Conservation (phyloP, 2,329 filamentous ascomycete genomes). For the Paraconiothyrium sp. region DNA sequence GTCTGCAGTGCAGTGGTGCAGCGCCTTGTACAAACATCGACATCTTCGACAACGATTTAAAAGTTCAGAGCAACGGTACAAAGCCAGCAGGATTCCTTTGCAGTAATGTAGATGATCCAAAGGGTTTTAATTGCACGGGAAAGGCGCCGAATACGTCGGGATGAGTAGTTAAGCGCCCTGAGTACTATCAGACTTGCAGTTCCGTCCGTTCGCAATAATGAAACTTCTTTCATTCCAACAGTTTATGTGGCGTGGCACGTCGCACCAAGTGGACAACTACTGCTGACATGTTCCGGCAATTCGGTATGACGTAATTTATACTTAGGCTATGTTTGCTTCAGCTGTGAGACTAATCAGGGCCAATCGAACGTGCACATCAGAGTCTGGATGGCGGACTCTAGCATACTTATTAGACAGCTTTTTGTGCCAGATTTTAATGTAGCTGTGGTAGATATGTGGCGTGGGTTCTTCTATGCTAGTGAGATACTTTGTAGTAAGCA, state of each 20-base stretch:
- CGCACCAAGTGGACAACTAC: not conserved
- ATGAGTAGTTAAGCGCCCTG: not conserved
- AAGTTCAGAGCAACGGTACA: constrained; percentile 15
- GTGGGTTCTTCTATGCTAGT: no score
- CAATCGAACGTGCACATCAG: no score
- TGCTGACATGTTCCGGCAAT: not conserved
- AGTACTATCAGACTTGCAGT: not conserved
- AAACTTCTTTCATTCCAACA: not conserved
- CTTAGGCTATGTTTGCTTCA: no score
- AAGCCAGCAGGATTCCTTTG: constrained; percentile 17
- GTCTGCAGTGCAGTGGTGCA: constrained; percentile 25
- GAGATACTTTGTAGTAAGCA: no score
- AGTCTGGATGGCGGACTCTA: no score
- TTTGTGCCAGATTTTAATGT: no score
- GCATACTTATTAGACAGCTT: no score
- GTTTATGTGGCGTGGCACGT: not conserved
- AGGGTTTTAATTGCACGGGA: constrained; percentile 18
- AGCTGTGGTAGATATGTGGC: no score
- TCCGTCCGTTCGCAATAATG: not conserved
- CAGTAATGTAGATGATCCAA: constrained; percentile 17
- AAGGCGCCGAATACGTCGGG: constrained; percentile 15
- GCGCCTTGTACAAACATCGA: constrained; percentile 20
- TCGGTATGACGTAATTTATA: not conserved
- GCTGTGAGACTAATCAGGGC: no score
- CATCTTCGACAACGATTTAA: constrained; percentile 18